phyloP scores from a whole-genome alignment of 1,139 yeast species.

The Torulaspora pretoriensis region DNA sequence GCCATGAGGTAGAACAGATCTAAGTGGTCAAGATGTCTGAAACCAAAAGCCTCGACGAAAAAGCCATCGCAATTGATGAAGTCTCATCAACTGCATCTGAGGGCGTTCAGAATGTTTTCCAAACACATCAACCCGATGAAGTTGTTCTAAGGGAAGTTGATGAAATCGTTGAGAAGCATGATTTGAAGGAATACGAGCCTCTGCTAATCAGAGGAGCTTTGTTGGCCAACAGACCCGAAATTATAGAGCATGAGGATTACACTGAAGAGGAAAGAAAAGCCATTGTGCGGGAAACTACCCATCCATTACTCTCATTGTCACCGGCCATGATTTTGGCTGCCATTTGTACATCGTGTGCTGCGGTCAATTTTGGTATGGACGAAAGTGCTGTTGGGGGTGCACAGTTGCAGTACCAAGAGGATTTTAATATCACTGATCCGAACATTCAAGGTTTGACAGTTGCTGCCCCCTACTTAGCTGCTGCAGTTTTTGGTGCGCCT shows the following conservation, averaged over 20 bases:
- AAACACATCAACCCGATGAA: conserved; percentile 19
- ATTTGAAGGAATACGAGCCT: conserved; percentile 20
- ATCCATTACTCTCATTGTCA: conserved; percentile 26
- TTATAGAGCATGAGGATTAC: conserved; percentile 16
- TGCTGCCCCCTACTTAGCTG: conserved; percentile 51
- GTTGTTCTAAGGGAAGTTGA: conserved; percentile 21
- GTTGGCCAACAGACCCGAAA: conserved; percentile 27
- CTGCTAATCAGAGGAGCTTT: conserved; percentile 27
- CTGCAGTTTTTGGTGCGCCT: conserved; percentile 48
- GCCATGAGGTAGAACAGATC: too few relatives aligned
- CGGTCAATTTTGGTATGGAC: conserved; percentile 36
- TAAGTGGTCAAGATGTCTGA: conserved; percentile 8
- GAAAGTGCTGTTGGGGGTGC: conserved; percentile 53
- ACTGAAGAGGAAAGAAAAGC: conserved; percentile 17
- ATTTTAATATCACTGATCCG: conserved; percentile 38
- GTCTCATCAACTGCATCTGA: conserved; percentile 7
- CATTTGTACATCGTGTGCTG: conserved; percentile 32
- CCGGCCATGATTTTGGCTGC: conserved; percentile 27
- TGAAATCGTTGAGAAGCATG: conserved; percentile 15
- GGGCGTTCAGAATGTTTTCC: conserved; percentile 14
- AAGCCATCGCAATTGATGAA: conserved; percentile 8
- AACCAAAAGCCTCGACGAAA: conserved; percentile 5
- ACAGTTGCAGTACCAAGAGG: conserved; percentile 43
- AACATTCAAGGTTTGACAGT: conserved; percentile 48
- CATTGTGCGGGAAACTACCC: conserved; percentile 19